phyloP scores from a whole-genome alignment of 768 basidiomycete species.

The Lyophyllum decastes region DNA sequence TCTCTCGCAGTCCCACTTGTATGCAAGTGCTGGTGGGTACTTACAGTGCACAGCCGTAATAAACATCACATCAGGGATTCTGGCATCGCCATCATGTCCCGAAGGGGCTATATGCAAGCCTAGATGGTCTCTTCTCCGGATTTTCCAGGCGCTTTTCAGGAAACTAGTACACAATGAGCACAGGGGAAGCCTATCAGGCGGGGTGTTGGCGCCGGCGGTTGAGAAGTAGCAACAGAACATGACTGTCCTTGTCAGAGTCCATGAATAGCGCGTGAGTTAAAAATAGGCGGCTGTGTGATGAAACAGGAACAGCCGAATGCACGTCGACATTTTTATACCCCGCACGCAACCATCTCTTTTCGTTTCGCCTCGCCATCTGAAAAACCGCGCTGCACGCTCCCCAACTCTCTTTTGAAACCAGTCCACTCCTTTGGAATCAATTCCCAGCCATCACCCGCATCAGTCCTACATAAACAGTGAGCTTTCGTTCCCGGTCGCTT shows the following conservation, averaged over 20 bases:
- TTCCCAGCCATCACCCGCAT: neutral
- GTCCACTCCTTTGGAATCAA: slow-evolving; percentile 13
- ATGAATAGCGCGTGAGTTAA: neutral
- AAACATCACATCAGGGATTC: too few relatives aligned
- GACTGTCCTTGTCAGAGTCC: neutral
- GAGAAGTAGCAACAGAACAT: neutral
- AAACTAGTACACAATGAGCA: too few relatives aligned
- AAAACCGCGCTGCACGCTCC: neutral
- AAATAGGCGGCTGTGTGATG: slow-evolving; percentile 14
- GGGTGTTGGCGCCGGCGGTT: neutral
- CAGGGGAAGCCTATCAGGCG: too few relatives aligned
- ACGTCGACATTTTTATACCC: slow-evolving; percentile 11
- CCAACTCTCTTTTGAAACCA: slow-evolving; percentile 7
- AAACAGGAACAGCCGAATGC: slow-evolving; percentile 3
- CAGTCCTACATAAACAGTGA: slow-evolving; percentile 2
- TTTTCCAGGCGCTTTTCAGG: too few relatives aligned
- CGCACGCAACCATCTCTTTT: slow-evolving; percentile 3
- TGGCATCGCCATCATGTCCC: too few relatives aligned
- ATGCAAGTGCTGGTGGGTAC: too few relatives aligned
- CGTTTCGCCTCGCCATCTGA: neutral
- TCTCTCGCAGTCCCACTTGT: too few relatives aligned
- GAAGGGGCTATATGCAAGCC: too few relatives aligned
- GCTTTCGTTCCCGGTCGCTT: neutral
- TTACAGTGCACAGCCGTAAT: too few relatives aligned
- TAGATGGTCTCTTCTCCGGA: too few relatives aligned